Percentiles rank a stretch among this genome's conserved stretches.
Evolutionary conservation across 805 yeast species (phyloP).

Genomic region (Teunomyces stri): DNA sequence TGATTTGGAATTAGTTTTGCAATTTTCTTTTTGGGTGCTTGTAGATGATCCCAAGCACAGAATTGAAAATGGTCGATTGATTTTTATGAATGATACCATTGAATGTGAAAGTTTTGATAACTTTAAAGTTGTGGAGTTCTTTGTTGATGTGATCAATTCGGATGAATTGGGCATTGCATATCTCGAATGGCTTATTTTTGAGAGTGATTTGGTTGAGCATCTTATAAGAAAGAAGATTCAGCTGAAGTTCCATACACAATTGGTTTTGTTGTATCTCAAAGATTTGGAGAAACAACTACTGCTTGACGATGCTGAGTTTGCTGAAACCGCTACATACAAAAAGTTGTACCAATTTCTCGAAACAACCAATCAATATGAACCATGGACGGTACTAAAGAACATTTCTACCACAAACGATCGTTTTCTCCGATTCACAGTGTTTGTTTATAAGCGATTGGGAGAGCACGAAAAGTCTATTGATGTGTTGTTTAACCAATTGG

Average conservation of each 20-base stretch:
- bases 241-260: conserved; percentile 33
- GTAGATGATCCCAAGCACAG: conserved; percentile 14
- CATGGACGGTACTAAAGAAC: conserved; percentile 32
- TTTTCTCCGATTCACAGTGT: conserved; percentile 48
- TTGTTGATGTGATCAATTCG: conserved; percentile 28
- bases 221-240: conserved; percentile 13
- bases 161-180: conserved; percentile 39
- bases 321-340: conserved; percentile 18
- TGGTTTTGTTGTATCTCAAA: conserved; percentile 32
- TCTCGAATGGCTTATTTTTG: conserved; percentile 41
- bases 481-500: conserved; percentile 55
- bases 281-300: conserved; percentile 14
- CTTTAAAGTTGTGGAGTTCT: conserved; percentile 49
- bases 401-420: conserved; percentile 32
- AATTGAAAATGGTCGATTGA: conserved; percentile 32
- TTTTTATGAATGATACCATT: conserved; percentile 66
- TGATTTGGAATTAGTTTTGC: conserved; percentile 52
- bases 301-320: conserved; percentile 10
- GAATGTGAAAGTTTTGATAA: conserved; percentile 60
- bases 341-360: conserved; percentile 35
- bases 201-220: conserved; percentile 29
- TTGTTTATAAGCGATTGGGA: conserved; percentile 56
- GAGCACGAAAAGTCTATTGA: conserved; percentile 63
- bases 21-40: conserved; percentile 55
- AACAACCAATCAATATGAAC: conserved; percentile 32